Evolutionary conservation across 371 early-diverging fungal species (phyloP).

Genomic region (Rhizomucor pusillus): DNA sequence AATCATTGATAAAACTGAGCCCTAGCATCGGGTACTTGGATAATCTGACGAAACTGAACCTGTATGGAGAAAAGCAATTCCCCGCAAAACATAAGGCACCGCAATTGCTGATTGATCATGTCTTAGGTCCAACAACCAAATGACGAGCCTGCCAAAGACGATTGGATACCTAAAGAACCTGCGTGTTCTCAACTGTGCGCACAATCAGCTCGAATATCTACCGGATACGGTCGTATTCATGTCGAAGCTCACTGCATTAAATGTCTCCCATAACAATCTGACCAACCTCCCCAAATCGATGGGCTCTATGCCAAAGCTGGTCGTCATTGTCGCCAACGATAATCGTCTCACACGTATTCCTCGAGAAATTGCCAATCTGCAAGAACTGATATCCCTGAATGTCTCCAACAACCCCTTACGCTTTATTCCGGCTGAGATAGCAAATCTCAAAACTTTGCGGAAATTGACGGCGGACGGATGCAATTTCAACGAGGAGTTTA

Average conservation of each 20-base stretch:
- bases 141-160: slow-evolving; percentile 37
- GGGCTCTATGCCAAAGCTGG: slow-evolving; percentile 54
- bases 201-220: slow-evolving; percentile 33
- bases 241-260: slow-evolving; percentile 27
- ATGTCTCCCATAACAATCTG: slow-evolving; percentile 58
- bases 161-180: slow-evolving; percentile 36
- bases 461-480: slow-evolving; percentile 55
- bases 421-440: slow-evolving; percentile 37
- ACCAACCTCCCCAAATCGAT: slow-evolving; percentile 63
- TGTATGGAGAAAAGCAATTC: slow-evolving; percentile 22
- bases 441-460: slow-evolving; percentile 55
- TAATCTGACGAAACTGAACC: slow-evolving; percentile 38
- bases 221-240: slow-evolving; percentile 34
- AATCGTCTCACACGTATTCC: slow-evolving; percentile 61
- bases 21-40: slow-evolving; percentile 35
- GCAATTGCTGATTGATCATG: background rate
- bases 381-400: slow-evolving; percentile 60
- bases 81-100: too few species aligned
- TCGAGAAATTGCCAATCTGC: slow-evolving; percentile 43
- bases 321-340: slow-evolving; percentile 52
- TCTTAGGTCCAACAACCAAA: slow-evolving; percentile 37
- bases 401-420: slow-evolving; percentile 65
- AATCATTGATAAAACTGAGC: slow-evolving; percentile 34
- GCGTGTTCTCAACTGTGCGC: slow-evolving; percentile 27
- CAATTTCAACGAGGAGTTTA: slow-evolving; percentile 35